Percentiles rank a stretch among this genome's conserved stretches.
phyloP scores from a whole-genome alignment of 2,329 filamentous ascomycete species.

The Penicillium palitans region DNA sequence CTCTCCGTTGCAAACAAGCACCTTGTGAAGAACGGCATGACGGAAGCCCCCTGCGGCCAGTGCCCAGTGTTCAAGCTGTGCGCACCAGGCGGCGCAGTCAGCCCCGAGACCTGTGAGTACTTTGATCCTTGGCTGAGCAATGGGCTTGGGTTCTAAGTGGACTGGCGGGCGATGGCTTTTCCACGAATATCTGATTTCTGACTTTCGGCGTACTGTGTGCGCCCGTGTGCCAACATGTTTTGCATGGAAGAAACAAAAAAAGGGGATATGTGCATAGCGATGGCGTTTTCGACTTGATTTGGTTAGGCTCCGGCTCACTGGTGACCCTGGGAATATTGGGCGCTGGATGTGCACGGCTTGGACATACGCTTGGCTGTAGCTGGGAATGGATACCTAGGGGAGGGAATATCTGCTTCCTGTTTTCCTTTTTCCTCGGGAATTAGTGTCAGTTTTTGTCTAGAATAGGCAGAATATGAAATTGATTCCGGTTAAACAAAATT shows the following conservation, averaged over 20 bases:
- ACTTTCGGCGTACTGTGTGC: conserved; percentile 13
- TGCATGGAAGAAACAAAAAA: conserved; percentile 26
- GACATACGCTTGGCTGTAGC: conserved; percentile 6
- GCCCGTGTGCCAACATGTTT: conserved; percentile 20
- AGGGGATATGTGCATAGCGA: conserved; percentile 40
- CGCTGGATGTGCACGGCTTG: conserved; percentile 8
- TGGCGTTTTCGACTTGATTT: conserved; percentile 34
- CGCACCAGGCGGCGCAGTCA: conserved; percentile 85
- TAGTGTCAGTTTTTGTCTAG: conserved; percentile 1
- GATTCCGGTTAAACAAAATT: not conserved
- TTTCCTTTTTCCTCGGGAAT: not conserved
- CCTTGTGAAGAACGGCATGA: conserved; percentile 69
- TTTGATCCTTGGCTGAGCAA: conserved; percentile 76
- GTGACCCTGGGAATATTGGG: conserved; percentile 1
- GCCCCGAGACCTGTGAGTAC: conserved; percentile 86
- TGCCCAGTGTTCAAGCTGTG: conserved; percentile 95
- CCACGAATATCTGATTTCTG: not conserved
- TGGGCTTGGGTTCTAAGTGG: conserved; percentile 37
- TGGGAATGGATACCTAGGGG: conserved; percentile 4
- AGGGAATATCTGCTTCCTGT: not conserved
- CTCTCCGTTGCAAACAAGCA: conserved; percentile 39
- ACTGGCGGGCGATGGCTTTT: not conserved
- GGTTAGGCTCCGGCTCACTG: conserved; percentile 5
- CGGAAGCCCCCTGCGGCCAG: conserved; percentile 83
- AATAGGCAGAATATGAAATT: conserved; percentile 6